Evolutionary conservation across 257 asterid genomes (phyloP).

Genomic region (Gentiana straminea): DNA sequence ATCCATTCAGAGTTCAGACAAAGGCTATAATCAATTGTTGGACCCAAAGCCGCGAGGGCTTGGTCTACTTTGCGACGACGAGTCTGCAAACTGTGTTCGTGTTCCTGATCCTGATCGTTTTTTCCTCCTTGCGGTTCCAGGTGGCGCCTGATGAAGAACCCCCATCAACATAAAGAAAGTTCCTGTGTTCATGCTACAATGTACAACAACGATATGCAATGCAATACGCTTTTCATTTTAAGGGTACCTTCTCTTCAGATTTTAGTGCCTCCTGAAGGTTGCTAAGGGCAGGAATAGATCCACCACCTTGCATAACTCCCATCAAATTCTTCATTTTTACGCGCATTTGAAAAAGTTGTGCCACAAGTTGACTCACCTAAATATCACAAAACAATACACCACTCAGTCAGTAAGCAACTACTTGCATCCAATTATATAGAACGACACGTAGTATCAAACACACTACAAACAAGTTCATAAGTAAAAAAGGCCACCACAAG

Average conservation of each 20-base stretch:
- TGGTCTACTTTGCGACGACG: conserved; percentile 33
- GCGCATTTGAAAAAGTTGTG: conserved; percentile 98
- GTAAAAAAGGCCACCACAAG: too few relatives aligned
- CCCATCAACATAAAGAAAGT: not conserved
- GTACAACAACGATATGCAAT: too few relatives aligned
- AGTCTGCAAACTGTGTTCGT: conserved; percentile 49
- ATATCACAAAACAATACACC: conserved; percentile 1
- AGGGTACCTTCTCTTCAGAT: conserved; percentile 58
- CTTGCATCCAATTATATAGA: not conserved
- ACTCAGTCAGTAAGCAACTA: not conserved
- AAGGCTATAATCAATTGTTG: conserved; percentile 20
- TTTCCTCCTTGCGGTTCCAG: conserved; percentile 93
- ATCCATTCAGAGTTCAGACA: not conserved
- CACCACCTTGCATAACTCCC: conserved; percentile 84
- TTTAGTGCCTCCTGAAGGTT: conserved; percentile 83
- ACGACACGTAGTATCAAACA: too few relatives aligned
- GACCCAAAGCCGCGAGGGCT: conserved; percentile 87
- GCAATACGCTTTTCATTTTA: too few relatives aligned
- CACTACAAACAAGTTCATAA: too few relatives aligned
- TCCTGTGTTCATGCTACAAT: not conserved
- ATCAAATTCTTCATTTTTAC: conserved; percentile 92
- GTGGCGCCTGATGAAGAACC: conserved; percentile 53
- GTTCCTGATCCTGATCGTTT: conserved; percentile 51
- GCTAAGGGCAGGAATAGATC: conserved; percentile 78
- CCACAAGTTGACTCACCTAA: conserved; percentile 87